Evolutionary conservation across 306 rosid genomes (phyloP).

Genomic region (Mucuna pruriens): DNA sequence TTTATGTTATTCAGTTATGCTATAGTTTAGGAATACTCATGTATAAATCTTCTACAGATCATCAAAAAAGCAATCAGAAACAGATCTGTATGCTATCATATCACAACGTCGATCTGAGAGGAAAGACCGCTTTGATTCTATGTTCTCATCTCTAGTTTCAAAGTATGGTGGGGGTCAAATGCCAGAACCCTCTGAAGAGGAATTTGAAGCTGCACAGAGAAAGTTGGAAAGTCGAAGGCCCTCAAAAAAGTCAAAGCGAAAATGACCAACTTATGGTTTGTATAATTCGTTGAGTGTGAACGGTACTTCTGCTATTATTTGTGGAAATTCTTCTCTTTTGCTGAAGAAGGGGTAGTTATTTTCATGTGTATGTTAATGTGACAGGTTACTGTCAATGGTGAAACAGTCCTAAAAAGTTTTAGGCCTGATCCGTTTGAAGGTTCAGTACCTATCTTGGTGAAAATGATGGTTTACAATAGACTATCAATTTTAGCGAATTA

Average conservation of each 20-base stretch:
- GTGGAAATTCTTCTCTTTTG: background rate
- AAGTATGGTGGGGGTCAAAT: constrained; percentile 63
- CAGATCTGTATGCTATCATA: constrained; percentile 67
- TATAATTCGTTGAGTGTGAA: background rate
- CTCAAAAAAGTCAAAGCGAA: constrained; percentile 57
- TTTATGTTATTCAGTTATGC: background rate
- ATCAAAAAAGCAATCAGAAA: constrained; percentile 50
- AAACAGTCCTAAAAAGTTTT: background rate
- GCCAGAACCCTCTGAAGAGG: constrained; percentile 86
- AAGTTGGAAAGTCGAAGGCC: constrained; percentile 66
- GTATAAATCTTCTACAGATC: constrained; percentile 28
- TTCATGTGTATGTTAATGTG: background rate
- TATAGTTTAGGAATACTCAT: constrained; percentile 4
- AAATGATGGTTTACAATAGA: too few relatives aligned
- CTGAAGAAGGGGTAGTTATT: constrained; percentile 11
- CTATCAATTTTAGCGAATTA: too few relatives aligned
- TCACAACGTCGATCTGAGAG: constrained; percentile 67
- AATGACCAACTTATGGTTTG: constrained; percentile 36
- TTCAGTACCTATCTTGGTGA: background rate
- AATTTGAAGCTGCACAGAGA: constrained; percentile 79
- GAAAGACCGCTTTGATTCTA: constrained; percentile 68
- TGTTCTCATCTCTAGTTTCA: constrained; percentile 83
- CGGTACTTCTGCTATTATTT: background rate
- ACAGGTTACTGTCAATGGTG: constrained; percentile 25
- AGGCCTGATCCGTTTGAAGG: background rate